Conservation (phyloP, 2,329 filamentous ascomycete genomes). For the Claviceps sp. region DNA sequence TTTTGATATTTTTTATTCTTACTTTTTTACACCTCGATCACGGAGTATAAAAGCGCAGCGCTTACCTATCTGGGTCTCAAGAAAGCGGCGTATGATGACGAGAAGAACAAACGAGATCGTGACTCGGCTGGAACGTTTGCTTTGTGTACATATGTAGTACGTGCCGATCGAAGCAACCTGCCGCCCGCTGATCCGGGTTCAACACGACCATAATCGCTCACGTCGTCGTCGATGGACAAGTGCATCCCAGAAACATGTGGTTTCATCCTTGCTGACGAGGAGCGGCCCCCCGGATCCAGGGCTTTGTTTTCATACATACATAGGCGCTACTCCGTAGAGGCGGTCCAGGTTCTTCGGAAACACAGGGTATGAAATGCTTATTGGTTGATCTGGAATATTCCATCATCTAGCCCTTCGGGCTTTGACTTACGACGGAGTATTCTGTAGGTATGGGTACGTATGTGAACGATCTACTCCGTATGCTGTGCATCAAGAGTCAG, state of each 20-base stretch:
- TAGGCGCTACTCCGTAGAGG: not conserved
- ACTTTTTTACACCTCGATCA: too few species aligned
- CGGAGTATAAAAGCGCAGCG: too few species aligned
- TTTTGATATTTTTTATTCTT: too few species aligned
- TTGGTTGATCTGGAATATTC: not conserved
- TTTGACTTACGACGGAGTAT: too few species aligned
- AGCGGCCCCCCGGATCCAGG: not conserved
- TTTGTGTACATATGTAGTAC: not conserved
- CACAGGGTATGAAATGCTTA: not conserved
- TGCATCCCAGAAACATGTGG: not conserved
- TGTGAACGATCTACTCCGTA: not conserved
- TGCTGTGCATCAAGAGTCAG: not conserved
- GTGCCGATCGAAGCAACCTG: not conserved
- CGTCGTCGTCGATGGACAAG: not conserved
- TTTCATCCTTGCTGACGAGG: not conserved
- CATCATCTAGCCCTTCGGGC: not conserved
- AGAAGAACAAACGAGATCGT: too few species aligned
- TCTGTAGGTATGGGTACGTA: not conserved
- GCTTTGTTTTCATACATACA: not conserved
- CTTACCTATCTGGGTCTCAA: too few species aligned
- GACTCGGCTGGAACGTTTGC: not conserved
- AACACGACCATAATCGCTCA: not conserved
- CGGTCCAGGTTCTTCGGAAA: not conserved
- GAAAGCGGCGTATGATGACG: too few species aligned
- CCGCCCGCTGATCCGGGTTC: not conserved